Base-by-base conservation (phyloP, 1,139 yeast species). In the Taphrina betulina region DNA sequence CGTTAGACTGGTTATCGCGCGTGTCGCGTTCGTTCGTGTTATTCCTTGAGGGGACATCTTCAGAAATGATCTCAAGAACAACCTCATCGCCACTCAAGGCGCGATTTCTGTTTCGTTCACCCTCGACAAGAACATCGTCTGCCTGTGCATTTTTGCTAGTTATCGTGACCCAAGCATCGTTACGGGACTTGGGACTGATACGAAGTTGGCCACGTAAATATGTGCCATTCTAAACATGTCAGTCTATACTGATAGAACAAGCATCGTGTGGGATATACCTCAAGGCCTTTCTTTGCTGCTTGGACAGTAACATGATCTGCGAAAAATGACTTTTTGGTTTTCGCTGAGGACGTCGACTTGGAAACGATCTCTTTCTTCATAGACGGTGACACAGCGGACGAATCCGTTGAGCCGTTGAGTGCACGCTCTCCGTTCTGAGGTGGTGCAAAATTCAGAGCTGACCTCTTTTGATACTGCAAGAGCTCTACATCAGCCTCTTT, bases 51-150 rank as follows among this genome's bases (percentile, higher is more conserved):
- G 31, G 31, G 85, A 94, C 94, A 29, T 92, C 97, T 68, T 92
- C 97, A 23, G 92, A 97, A 14, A 86, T 86, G 59, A 92, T 78
- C 69, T 92, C 98, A 20, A 92, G 89, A 0, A 98, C 98, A 28
- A 92, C 98, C 59, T 88, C 74, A 69, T 92, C 98, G 56, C 96
- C 96, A 72, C 92, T 98, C 57, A 92, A 75, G 8, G 98, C 97
- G 67, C 98, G 82, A 71, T 92, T 92, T 69, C 98, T 86, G 71
- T 92, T 97, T 69, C 90, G 90, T n/a, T 97, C 90, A 8, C 98
- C 98, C 73, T 97, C 92, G 63, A 92, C 90, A 67, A 89, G 90
- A 60, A 92, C 88, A 70, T 92, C 98, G 70, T 92, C 98, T 70
- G 92, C 97, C 61, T 92, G 75, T 41, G 90, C 78, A 1, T 33